Base-by-base conservation (phyloP, 129 eudicot species). In the Arctium minus region DNA sequence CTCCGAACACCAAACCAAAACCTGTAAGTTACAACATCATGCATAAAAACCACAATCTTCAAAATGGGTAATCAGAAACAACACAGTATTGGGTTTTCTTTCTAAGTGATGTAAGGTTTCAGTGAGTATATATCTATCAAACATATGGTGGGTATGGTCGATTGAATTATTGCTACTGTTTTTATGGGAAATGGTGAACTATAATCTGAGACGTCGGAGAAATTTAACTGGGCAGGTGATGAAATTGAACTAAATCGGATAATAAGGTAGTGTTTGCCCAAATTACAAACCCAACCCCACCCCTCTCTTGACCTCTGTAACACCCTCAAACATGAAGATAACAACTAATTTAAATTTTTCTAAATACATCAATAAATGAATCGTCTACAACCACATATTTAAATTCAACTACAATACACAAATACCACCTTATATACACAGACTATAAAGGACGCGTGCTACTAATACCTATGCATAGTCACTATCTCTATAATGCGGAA, bases 31-130 rank as follows among this genome's bases (percentile, higher is more conserved):
- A 6, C 70, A 10, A 91, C 85, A 79, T 85, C 90, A 73, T 94
- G 97, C 67, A 32, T 84, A 22, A 84, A 89, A 94, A 12, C 98
- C 97, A 13, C 73, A 76, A 75, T 81, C 89, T 84, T 84, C 90
- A 72, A 92, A 72, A 31, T 87, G 86, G 68, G 36, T 6, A 70
- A 94, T 89, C 8, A 86, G 80, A 1, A 73, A 69, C 70, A 92
- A 83, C 1, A 93, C 98, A 60, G 79, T 81, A 6, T 13, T 69
- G n/a, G 97, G 98, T 11, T 89, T 88, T 53, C 10, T 74, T 10
- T 79, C 86, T 67, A 87, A 74, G 36, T 50, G 44, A 1, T 72
- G 77, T 53, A 91, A 72, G 38, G 83, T 81, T 70, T 85, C 80
- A 39, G 36, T 74, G 36, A 91, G 92, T 74, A 73, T 60, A 73